Evolutionary conservation across 805 yeast species (phyloP).

Genomic region (fission yeast (Schizosaccharomyces pombe)): DNA sequence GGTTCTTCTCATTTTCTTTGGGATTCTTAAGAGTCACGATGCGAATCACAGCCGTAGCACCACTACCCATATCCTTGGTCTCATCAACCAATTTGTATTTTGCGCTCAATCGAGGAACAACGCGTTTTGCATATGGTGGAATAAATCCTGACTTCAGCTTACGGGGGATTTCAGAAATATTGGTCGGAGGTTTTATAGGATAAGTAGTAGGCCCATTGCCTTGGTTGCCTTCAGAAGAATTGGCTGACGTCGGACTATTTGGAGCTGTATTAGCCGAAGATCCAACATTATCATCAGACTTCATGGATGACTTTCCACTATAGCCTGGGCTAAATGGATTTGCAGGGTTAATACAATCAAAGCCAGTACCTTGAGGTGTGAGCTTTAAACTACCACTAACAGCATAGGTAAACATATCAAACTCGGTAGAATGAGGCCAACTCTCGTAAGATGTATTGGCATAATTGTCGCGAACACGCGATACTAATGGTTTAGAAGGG

Average conservation of each 20-base stretch:
- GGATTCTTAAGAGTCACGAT: constrained; percentile 8
- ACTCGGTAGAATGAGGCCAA: constrained; percentile 3
- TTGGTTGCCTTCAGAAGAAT: no score
- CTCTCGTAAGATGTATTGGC: neutral
- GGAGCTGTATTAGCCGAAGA: neutral
- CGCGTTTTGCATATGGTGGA: neutral
- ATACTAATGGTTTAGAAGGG: neutral
- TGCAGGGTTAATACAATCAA: neutral
- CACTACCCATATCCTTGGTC: constrained; percentile 13
- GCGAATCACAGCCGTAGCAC: constrained; percentile 16
- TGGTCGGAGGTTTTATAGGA: neutral
- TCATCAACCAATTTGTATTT: neutral
- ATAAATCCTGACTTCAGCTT: neutral
- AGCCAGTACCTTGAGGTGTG: neutral
- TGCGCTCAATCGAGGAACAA: neutral
- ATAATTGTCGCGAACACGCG: neutral
- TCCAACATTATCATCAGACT: no score
- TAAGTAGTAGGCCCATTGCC: neutral
- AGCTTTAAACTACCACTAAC: neutral
- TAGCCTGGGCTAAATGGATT: neutral
- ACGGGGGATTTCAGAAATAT: neutral
- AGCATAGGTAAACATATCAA: neutral
- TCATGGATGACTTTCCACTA: neutral
- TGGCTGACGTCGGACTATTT: neutral
- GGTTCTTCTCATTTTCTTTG: constrained; percentile 8